These are phyloP conservation scores for Dryas alaskensis DNA, from an alignment of 306 rosid genomes.

Conservation along the genomic window DNA sequence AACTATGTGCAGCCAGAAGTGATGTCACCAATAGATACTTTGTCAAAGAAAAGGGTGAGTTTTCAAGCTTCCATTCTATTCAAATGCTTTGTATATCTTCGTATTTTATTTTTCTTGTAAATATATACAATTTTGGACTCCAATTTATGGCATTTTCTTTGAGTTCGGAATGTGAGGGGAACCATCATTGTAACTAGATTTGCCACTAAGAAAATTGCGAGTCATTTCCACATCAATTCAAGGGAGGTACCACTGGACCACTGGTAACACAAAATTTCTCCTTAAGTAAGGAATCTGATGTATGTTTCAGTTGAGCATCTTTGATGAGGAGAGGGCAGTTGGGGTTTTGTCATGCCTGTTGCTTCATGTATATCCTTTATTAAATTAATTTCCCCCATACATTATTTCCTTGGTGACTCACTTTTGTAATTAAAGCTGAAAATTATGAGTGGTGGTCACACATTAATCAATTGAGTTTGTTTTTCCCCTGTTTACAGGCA, in stretches of 20 bases:
- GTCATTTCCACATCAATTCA: too few relatives aligned
- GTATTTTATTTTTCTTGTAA: background rate
- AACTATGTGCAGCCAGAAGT: slow-evolving; percentile 74
- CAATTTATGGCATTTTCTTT: background rate
- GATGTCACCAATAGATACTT: slow-evolving; percentile 83
- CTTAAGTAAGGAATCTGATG: background rate
- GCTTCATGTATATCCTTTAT: background rate
- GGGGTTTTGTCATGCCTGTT: background rate
- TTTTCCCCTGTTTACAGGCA: slow-evolving; percentile 50
- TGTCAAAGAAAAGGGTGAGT: slow-evolving; percentile 86
- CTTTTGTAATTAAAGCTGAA: background rate
- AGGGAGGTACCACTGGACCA: background rate
- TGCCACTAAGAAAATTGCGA: background rate
- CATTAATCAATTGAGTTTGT: background rate
- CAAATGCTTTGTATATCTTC: slow-evolving; percentile 12
- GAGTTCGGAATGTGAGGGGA: background rate
- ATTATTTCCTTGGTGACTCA: background rate
- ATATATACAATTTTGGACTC: background rate
- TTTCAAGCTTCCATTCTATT: slow-evolving; percentile 19
- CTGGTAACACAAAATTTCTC: background rate
- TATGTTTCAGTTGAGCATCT: background rate
- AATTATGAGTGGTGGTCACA: background rate
- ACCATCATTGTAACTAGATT: background rate
- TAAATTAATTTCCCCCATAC: background rate
- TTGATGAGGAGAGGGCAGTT: background rate